These are phyloP conservation scores for Penicillium italicum DNA, from an alignment of 2,329 filamentous ascomycete species.

Conservation along the genomic window DNA sequence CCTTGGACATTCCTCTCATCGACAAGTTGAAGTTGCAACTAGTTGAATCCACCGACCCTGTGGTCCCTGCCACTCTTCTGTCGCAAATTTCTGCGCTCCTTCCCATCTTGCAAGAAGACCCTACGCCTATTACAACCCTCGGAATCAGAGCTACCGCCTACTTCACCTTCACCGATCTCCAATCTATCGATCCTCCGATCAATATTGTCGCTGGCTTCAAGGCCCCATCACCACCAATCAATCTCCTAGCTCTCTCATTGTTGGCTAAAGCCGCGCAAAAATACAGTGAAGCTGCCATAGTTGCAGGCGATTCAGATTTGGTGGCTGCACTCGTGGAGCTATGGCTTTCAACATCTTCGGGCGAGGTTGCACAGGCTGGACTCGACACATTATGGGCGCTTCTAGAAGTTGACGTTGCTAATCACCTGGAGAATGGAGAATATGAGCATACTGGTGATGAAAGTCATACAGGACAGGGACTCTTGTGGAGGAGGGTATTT, in stretches of 20 bases:
- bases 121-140: conserved; percentile 53
- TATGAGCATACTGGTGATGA: conserved; percentile 19
- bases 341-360: conserved; percentile 57
- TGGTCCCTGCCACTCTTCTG: conserved; percentile 40
- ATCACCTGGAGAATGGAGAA: conserved; percentile 28
- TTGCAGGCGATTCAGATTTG: conserved; percentile 55
- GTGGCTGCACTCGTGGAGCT: conserved; percentile 54
- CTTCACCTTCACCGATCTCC: conserved; percentile 50
- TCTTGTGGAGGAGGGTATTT: conserved; percentile 62
- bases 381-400: conserved; percentile 52
- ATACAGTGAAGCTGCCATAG: conserved; percentile 54
- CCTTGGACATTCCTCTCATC: conserved; percentile 48
- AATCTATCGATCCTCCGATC: conserved; percentile 47
- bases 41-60: conserved; percentile 33
- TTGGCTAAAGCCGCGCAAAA: conserved; percentile 54
- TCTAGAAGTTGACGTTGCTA: conserved; percentile 49
- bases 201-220: conserved; percentile 55
- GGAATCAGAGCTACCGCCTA: conserved; percentile 49
- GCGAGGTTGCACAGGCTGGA: conserved; percentile 54
- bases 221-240: conserved; percentile 51
- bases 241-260: conserved; percentile 54
- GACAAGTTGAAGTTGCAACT: conserved; percentile 50
- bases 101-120: conserved; percentile 55
- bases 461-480: conserved; percentile 43
- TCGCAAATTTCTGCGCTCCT: conserved; percentile 51